These are phyloP conservation scores for Vachellia collinsii DNA, from an alignment of 306 rosid species.

Conservation along the genomic window DNA sequence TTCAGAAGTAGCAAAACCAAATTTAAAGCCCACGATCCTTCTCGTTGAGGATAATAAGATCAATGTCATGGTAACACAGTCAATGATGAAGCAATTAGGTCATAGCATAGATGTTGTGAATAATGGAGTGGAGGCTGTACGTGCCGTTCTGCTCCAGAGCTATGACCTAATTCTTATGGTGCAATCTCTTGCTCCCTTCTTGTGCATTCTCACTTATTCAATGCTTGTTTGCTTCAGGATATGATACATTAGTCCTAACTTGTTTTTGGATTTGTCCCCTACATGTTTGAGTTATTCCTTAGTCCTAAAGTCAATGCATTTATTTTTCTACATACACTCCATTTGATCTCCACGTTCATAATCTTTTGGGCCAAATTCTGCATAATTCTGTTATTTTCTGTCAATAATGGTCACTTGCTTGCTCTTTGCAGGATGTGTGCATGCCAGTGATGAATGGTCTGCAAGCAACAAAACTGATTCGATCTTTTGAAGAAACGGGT, in stretches of 20 bases:
- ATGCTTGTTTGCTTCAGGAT: too few relatives aligned
- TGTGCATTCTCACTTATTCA: too few relatives aligned
- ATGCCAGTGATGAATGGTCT: slow-evolving; percentile 98
- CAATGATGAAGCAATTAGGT: slow-evolving; percentile 93
- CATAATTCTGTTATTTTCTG: slow-evolving; percentile 3
- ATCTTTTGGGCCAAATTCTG: background rate
- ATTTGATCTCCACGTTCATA: slow-evolving; percentile 3
- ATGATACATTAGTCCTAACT: too few relatives aligned
- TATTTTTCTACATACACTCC: too few relatives aligned
- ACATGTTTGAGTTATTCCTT: background rate
- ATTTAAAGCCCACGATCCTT: slow-evolving; percentile 68
- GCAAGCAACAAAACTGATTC: slow-evolving; percentile 84
- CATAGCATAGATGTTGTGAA: slow-evolving; percentile 80
- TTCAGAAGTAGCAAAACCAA: slow-evolving; percentile 43
- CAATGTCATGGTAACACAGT: slow-evolving; percentile 85
- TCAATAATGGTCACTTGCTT: background rate
- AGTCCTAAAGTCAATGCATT: background rate
- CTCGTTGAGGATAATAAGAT: slow-evolving; percentile 95
- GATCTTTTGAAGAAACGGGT: slow-evolving; percentile 87
- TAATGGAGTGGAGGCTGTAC: slow-evolving; percentile 85
- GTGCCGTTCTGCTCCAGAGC: slow-evolving; percentile 61
- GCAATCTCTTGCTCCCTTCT: slow-evolving; percentile 29
- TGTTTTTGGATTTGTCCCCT: background rate
- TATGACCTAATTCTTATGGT: slow-evolving; percentile 89
- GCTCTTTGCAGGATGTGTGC: slow-evolving; percentile 70